Evolutionary conservation across 2,329 filamentous ascomycete genomes (phyloP).

Genomic region (Claviceps purpurea): DNA sequence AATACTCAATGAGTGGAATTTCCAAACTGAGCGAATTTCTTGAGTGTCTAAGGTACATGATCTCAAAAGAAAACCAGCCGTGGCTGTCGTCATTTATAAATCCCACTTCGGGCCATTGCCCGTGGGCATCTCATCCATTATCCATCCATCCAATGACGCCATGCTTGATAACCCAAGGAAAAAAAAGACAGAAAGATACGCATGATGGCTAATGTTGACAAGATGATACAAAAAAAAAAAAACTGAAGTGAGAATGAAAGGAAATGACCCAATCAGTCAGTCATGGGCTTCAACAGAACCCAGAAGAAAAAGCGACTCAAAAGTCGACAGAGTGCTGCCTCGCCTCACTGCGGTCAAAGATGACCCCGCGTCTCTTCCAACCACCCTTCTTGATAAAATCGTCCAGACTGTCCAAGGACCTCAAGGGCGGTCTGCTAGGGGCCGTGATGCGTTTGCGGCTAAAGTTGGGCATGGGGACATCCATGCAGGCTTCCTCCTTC

Average conservation of each 20-base stretch:
- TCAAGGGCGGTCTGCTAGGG: conserved; percentile 23
- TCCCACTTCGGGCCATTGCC: neutral
- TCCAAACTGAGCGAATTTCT: neutral
- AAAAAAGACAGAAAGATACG: neutral
- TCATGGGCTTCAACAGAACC: neutral
- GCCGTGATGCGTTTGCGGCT: conserved; percentile 18
- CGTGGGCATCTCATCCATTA: neutral
- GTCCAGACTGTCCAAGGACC: conserved; percentile 25
- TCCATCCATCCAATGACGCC: neutral
- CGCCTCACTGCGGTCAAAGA: conserved; percentile 23
- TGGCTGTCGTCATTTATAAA: neutral
- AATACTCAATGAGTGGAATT: too few relatives aligned
- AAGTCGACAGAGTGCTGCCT: neutral
- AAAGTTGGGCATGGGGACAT: conserved; percentile 22
- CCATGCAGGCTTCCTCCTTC: conserved; percentile 1
- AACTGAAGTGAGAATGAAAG: neutral
- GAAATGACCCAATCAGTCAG: neutral
- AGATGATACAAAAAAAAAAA: neutral
- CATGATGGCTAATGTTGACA: neutral
- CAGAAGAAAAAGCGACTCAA: neutral
- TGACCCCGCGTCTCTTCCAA: conserved; percentile 29
- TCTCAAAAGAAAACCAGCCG: neutral
- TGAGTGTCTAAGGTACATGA: neutral
- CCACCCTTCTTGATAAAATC: conserved; percentile 29
- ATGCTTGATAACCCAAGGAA: neutral